A percentile compares a stretch with the other conserved stretches of the same genome.
phyloP scores from a whole-genome alignment of 495 filamentous ascomycete genomes.

The Penicillium manginii region DNA sequence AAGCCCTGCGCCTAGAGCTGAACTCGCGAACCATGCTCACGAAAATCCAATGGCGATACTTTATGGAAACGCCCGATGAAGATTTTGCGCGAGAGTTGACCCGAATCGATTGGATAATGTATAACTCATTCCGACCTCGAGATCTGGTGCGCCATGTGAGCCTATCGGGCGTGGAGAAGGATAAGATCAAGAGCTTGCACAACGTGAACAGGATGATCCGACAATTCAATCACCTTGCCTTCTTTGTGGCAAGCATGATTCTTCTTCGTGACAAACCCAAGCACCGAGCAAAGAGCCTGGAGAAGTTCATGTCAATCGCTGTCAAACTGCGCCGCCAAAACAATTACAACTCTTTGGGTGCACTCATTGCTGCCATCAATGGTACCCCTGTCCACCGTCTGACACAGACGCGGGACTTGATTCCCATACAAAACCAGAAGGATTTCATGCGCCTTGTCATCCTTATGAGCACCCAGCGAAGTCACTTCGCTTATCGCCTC shows the following conservation, averaged over 20 bases:
- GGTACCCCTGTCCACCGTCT: conserved; percentile 87
- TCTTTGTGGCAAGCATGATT: conserved; percentile 89
- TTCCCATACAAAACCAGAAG: conserved; percentile 69
- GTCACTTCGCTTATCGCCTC: conserved; percentile 90
- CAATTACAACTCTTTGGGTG: conserved; percentile 95
- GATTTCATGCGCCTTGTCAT: conserved; percentile 87
- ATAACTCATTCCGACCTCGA: conserved; percentile 91
- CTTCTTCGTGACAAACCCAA: conserved; percentile 95
- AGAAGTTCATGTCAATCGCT: conserved; percentile 91
- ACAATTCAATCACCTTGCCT: conserved; percentile 95
- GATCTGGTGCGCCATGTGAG: conserved; percentile 92
- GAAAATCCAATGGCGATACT: conserved; percentile 79
- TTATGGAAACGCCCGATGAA: conserved; percentile 80
- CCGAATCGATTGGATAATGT: conserved; percentile 95
- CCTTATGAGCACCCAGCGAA: conserved; percentile 89
- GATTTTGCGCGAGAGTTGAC: conserved; percentile 90
- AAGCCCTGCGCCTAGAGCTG: conserved; percentile 69
- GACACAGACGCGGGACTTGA: conserved; percentile 75
- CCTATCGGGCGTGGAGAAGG: conserved; percentile 67
- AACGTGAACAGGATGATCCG: conserved; percentile 92
- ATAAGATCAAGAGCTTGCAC: conserved; percentile 76
- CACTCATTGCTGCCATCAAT: conserved; percentile 91
- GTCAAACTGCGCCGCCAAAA: conserved; percentile 84
- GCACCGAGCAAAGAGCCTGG: conserved; percentile 84
- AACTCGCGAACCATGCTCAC: conserved; percentile 61